phyloP scores from a whole-genome alignment of 2,329 filamentous ascomycete genomes.

The Phialocephala sp. region DNA sequence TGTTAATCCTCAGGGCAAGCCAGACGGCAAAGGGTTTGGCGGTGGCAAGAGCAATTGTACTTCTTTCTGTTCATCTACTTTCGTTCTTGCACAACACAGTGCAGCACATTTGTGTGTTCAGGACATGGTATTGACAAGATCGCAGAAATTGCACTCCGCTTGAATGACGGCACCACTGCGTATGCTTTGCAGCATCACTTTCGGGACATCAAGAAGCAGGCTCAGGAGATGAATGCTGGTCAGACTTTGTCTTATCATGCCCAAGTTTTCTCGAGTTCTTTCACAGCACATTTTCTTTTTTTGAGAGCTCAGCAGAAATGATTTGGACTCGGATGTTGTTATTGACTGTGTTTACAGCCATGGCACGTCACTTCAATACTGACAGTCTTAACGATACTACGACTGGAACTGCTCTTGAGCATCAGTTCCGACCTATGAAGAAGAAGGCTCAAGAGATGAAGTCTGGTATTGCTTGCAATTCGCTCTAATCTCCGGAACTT shows the following conservation, averaged over 20 bases:
- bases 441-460: slow-evolving; percentile 36
- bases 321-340: slow-evolving; percentile 4
- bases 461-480: slow-evolving; percentile 23
- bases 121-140: slow-evolving; percentile 28
- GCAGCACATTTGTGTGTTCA: slow-evolving; percentile 14
- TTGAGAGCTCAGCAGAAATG: slow-evolving; percentile 1
- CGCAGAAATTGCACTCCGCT: slow-evolving; percentile 33
- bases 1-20: slow-evolving; percentile 21
- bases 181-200: slow-evolving; percentile 33
- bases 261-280: background rate
- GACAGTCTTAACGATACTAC: slow-evolving; percentile 18
- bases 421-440: slow-evolving; percentile 40
- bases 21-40: slow-evolving; percentile 12
- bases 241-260: background rate
- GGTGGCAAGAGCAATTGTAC: slow-evolving; percentile 9
- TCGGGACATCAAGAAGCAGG: slow-evolving; percentile 30
- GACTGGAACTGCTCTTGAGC: slow-evolving; percentile 36
- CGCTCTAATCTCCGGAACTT: background rate
- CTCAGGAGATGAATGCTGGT: slow-evolving; percentile 18
- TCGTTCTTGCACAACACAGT: slow-evolving; percentile 18
- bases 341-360: slow-evolving; percentile 29
- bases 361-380: slow-evolving; percentile 30
- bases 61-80: slow-evolving; percentile 11
- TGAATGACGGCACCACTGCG: slow-evolving; percentile 27
- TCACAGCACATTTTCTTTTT: slow-evolving; percentile 3